Conservation (phyloP, 768 basidiomycete species). For the Sistotremastrum niveocremeum region DNA sequence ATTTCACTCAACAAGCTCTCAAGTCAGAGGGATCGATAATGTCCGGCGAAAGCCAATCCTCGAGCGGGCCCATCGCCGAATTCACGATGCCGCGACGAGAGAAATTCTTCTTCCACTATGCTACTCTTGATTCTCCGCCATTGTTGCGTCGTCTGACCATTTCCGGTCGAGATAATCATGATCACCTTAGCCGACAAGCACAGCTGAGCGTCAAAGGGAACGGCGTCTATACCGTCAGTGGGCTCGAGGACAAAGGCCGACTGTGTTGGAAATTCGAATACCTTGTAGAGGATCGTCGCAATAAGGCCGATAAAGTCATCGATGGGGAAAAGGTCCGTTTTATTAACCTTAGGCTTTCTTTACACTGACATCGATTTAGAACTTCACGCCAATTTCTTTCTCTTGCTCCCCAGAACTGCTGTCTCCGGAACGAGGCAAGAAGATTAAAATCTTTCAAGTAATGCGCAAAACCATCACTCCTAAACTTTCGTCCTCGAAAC, state of each 20-base stretch:
- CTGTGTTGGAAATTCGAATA: slow-evolving; percentile 74
- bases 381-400: slow-evolving; percentile 58
- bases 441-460: slow-evolving; percentile 53
- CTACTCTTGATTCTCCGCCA: slow-evolving; percentile 51
- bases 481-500: slow-evolving; percentile 51
- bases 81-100: slow-evolving; percentile 51
- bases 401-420: slow-evolving; percentile 59
- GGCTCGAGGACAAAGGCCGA: slow-evolving; percentile 39
- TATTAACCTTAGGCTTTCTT: not conserved
- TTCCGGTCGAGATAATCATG: slow-evolving; percentile 51
- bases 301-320: slow-evolving; percentile 27
- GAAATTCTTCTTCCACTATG: slow-evolving; percentile 58
- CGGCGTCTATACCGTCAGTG: slow-evolving; percentile 64
- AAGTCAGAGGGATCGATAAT: slow-evolving; percentile 6
- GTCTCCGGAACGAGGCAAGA: slow-evolving; percentile 49
- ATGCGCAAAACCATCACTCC: slow-evolving; percentile 54
- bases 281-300: slow-evolving; percentile 46
- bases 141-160: slow-evolving; percentile 57
- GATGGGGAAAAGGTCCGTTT: slow-evolving; percentile 47
- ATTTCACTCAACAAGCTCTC: slow-evolving; percentile 26
- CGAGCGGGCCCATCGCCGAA: slow-evolving; percentile 38
- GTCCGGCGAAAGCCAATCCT: slow-evolving; percentile 1
- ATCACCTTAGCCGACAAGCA: slow-evolving; percentile 69
- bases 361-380: slow-evolving; percentile 9
- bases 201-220: slow-evolving; percentile 52